phyloP scores from a whole-genome alignment of 768 basidiomycete genomes.

The Hericium alpestre region DNA sequence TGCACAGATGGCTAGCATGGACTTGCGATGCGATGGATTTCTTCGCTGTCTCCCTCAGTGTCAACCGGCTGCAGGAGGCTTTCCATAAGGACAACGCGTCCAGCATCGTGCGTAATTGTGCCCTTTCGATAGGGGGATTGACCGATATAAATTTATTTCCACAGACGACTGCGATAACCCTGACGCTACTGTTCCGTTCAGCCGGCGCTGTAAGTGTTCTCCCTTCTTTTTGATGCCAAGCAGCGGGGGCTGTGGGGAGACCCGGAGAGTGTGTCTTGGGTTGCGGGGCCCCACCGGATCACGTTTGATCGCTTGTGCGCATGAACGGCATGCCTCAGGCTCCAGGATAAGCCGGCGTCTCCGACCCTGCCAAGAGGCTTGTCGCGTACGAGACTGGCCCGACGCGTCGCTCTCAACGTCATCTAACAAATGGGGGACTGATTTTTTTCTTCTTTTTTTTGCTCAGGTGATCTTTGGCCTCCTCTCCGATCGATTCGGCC shows the following conservation, averaged over 20 bases:
- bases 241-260: not conserved
- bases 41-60: conserved; percentile 24
- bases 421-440: not conserved
- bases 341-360: not conserved
- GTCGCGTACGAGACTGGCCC: not conserved
- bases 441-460: not conserved
- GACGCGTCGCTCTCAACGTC: not conserved
- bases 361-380: not conserved
- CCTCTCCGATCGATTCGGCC: conserved; percentile 79
- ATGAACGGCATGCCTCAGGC: not conserved
- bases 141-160: not conserved
- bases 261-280: not conserved
- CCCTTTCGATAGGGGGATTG: not conserved
- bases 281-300: not conserved
- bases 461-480: conserved; percentile 62
- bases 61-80: conserved; percentile 5
- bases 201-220: conserved; percentile 18
- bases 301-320: not conserved
- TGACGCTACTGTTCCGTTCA: conserved; percentile 38
- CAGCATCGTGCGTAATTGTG: conserved; percentile 4
- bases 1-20: conserved; percentile 30
- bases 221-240: not conserved
- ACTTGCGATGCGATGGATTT: conserved; percentile 33
- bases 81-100: conserved; percentile 6
- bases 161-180: conserved; percentile 30